These are phyloP conservation scores for Blepharisma stoltei DNA, from an alignment of 73 alveolate species.

Conservation along the genomic window DNA sequence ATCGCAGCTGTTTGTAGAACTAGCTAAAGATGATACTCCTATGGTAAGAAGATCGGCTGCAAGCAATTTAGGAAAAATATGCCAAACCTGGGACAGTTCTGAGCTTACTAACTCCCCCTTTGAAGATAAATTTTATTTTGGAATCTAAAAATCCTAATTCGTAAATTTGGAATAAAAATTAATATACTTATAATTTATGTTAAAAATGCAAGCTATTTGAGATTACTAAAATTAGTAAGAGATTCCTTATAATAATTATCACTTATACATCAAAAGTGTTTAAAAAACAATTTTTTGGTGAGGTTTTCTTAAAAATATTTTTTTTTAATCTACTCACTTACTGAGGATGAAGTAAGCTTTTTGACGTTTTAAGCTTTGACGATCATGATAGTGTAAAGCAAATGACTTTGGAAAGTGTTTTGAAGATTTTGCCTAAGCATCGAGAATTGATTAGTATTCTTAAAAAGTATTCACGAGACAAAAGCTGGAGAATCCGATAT, in stretches of 20 bases:
- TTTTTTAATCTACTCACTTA: too few relatives aligned
- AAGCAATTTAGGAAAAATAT: neutral
- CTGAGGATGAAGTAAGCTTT: too few relatives aligned
- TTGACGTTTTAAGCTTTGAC: slow-evolving; percentile 38
- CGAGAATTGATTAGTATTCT: neutral
- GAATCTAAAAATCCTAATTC: too few relatives aligned
- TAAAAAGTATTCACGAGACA: slow-evolving; percentile 34
- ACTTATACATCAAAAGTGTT: too few relatives aligned
- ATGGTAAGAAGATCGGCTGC: slow-evolving; percentile 91
- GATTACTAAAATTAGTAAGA: too few relatives aligned
- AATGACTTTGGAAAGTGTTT: slow-evolving; percentile 18
- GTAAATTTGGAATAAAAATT: slow-evolving; percentile 52
- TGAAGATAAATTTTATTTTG: slow-evolving; percentile 48
- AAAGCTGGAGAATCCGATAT: slow-evolving; percentile 65
- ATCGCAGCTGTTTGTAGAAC: slow-evolving; percentile 57
- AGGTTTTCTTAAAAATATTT: too few relatives aligned
- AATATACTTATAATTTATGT: slow-evolving; percentile 52
- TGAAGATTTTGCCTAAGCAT: neutral
- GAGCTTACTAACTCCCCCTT: slow-evolving; percentile 27
- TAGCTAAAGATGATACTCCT: slow-evolving; percentile 82
- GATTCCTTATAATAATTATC: too few relatives aligned
- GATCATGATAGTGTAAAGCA: slow-evolving; percentile 76
- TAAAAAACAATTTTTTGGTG: too few relatives aligned
- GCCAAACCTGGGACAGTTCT: neutral
- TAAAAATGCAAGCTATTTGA: too few relatives aligned